Evolutionary conservation across 768 basidiomycete species (phyloP).

Genomic region (Xerocomellus dryophilus): DNA sequence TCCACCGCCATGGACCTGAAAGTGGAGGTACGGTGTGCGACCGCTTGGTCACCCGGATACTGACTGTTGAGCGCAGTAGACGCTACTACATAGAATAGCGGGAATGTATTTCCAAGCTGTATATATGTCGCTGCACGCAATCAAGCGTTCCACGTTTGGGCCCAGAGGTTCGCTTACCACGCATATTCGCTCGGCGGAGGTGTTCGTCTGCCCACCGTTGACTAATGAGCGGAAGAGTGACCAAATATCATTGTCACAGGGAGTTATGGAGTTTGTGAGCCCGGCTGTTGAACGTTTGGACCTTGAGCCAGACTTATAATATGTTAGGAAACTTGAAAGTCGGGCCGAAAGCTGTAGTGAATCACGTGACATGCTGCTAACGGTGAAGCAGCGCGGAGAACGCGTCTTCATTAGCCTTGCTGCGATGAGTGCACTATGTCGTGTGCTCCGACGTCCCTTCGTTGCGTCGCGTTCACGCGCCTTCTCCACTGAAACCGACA

Average conservation of each 20-base stretch:
- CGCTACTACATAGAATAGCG: conserved; percentile 3
- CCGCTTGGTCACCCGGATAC: neutral
- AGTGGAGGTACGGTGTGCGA: conserved; percentile 7
- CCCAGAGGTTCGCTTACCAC: neutral
- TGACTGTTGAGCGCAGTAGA: neutral
- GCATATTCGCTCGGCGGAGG: neutral
- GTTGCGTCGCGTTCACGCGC: conserved; percentile 4
- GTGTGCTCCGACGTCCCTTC: conserved; percentile 1
- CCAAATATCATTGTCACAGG: too few relatives aligned
- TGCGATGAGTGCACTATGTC: conserved; percentile 19
- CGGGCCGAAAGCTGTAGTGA: too few relatives aligned
- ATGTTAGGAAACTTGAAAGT: too few relatives aligned
- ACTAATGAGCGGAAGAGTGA: too few relatives aligned
- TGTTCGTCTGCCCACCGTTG: neutral
- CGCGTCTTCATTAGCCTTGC: neutral
- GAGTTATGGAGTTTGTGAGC: neutral
- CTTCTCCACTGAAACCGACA: conserved; percentile 21
- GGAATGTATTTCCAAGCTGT: neutral
- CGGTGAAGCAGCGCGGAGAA: neutral
- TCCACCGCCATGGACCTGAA: neutral
- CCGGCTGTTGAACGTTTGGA: neutral
- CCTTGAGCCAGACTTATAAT: too few relatives aligned
- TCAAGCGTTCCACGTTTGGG: neutral
- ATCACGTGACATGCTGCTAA: conserved; percentile 13
- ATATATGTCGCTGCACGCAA: conserved; percentile 6